Conservation (phyloP, 2,329 filamentous ascomycete species). For the Exophiala lecanii-corni region DNA sequence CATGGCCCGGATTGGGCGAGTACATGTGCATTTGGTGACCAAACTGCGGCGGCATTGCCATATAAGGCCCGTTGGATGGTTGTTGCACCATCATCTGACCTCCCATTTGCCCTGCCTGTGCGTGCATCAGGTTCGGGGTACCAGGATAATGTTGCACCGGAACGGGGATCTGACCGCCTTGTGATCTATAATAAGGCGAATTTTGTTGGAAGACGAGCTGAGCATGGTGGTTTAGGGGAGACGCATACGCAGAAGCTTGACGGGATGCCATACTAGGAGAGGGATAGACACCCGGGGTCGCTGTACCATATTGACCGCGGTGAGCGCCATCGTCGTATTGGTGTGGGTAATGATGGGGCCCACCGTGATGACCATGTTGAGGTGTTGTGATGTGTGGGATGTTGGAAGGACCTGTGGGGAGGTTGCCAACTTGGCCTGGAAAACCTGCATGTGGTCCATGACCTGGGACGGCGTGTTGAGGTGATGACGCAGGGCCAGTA, state of each 20-base stretch:
- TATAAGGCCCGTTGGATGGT: conserved; percentile 63
- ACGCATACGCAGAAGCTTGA: conserved; percentile 63
- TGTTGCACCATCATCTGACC: conserved; percentile 80
- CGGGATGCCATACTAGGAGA: conserved; percentile 71
- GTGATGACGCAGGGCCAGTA: conserved; percentile 60
- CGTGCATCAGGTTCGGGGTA: conserved; percentile 66
- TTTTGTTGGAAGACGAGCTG: conserved; percentile 61
- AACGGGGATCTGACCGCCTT: conserved; percentile 55
- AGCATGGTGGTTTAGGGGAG: conserved; percentile 62
- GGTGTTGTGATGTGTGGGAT: conserved; percentile 66
- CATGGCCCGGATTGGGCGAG: conserved; percentile 67
- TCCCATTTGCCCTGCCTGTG: conserved; percentile 67
- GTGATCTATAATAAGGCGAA: conserved; percentile 61
- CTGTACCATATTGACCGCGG: conserved; percentile 78
- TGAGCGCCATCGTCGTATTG: conserved; percentile 71
- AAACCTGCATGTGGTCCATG: conserved; percentile 68
- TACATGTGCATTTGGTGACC: conserved; percentile 78
- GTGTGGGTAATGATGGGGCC: conserved; percentile 69
- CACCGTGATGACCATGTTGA: conserved; percentile 74
- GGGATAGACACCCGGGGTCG: conserved; percentile 73
- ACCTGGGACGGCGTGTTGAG: conserved; percentile 57
- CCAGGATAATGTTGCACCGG: conserved; percentile 69
- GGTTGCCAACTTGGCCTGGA: conserved; percentile 78
- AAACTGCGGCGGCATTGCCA: conserved; percentile 65
- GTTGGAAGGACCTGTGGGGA: conserved; percentile 68